Conservation (phyloP, 1,139 yeast species). For the Sugiyamaella paludigena region DNA sequence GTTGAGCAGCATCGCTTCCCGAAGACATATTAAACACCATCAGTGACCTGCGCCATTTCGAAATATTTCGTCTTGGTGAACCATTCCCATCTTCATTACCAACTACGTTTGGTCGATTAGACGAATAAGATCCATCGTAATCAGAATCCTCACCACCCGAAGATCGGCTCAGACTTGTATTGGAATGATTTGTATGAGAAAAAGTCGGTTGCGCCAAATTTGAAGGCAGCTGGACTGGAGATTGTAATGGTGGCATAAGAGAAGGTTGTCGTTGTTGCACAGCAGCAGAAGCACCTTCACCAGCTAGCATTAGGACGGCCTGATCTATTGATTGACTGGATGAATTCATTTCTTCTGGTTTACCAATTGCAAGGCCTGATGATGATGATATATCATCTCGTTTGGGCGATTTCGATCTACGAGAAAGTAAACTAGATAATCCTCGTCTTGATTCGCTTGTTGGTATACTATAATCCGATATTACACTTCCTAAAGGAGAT, state of each 20-base stretch:
- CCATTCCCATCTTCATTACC: conserved; percentile 3
- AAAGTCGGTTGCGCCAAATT: conserved; percentile 13
- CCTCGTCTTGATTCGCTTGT: conserved; percentile 14
- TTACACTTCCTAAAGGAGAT: too few species aligned
- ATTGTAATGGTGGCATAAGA: background rate
- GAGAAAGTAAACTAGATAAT: conserved; percentile 18
- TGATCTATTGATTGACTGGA: conserved; percentile 28
- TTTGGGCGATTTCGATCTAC: conserved; percentile 21
- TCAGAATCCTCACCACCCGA: conserved; percentile 27
- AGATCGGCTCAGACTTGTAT: conserved; percentile 23
- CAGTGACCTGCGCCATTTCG: conserved; percentile 34
- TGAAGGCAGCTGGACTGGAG: background rate
- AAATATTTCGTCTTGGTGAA: conserved; percentile 22
- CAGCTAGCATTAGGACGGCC: conserved; percentile 19
- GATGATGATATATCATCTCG: background rate
- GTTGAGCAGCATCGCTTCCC: conserved; percentile 8
- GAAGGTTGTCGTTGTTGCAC: background rate
- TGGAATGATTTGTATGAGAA: conserved; percentile 27
- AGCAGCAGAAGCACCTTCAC: background rate
- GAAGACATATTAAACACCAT: conserved; percentile 25
- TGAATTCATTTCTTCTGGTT: conserved; percentile 6
- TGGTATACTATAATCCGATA: background rate
- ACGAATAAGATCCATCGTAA: conserved; percentile 17
- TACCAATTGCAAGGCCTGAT: background rate
- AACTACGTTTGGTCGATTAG: background rate